Evolutionary conservation across 768 basidiomycete species (phyloP).

Genomic region (Phaeotremella fagi): DNA sequence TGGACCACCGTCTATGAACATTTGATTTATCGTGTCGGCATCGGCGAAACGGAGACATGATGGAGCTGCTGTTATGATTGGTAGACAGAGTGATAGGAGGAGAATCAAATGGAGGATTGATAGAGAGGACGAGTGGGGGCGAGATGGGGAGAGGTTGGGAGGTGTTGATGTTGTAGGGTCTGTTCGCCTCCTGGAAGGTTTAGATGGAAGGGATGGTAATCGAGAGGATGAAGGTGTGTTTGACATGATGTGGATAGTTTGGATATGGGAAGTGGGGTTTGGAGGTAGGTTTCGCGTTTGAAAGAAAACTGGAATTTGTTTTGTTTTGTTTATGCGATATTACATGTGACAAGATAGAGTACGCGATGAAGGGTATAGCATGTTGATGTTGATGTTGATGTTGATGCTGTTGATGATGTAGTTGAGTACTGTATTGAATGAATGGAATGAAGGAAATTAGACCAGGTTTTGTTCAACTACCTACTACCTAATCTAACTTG

Average conservation of each 20-base stretch:
- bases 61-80: slow-evolving; percentile 12
- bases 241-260: not conserved
- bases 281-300: too few relatives aligned
- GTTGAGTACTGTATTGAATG: too few relatives aligned
- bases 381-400: too few relatives aligned
- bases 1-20: slow-evolving; percentile 48
- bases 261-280: not conserved
- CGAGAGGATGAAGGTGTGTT: not conserved
- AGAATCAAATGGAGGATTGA: not conserved
- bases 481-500: too few relatives aligned
- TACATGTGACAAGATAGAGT: too few relatives aligned
- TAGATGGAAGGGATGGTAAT: too few relatives aligned
- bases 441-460: too few relatives aligned
- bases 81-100: not conserved
- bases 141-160: slow-evolving; percentile 6
- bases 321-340: too few relatives aligned
- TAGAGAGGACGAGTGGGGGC: slow-evolving; percentile 1
- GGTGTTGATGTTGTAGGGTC: not conserved
- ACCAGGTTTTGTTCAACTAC: too few relatives aligned
- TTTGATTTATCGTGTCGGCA: slow-evolving; percentile 44
- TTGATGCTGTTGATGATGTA: too few relatives aligned
- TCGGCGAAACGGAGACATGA: slow-evolving; percentile 43
- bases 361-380: too few relatives aligned
- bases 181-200: not conserved
- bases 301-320: too few relatives aligned